A percentile compares a stretch with the other conserved stretches of the same genome.
These are phyloP conservation scores for Hamigera avellanea DNA, from an alignment of 495 filamentous ascomycete species.

Conservation along the genomic window DNA sequence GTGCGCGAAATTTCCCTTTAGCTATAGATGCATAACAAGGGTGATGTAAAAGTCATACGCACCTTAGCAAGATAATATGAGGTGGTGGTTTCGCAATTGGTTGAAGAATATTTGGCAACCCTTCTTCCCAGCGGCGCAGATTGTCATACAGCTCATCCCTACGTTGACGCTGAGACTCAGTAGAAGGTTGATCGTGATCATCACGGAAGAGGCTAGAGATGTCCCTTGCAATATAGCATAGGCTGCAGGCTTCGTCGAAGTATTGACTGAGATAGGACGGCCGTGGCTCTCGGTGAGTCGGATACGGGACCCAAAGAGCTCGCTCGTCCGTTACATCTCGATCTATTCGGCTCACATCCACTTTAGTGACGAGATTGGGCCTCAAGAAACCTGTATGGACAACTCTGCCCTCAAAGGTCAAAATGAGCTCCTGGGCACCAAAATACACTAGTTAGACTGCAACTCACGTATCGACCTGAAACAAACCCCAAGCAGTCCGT, in stretches of 20 bases:
- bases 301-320: conserved; percentile 26
- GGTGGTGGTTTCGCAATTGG: conserved; percentile 17
- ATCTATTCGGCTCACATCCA: conserved; percentile 20
- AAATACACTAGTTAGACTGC: background rate
- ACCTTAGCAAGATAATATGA: conserved; percentile 29
- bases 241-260: conserved; percentile 27
- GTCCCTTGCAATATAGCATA: conserved; percentile 30
- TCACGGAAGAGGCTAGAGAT: conserved; percentile 29
- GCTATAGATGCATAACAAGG: background rate
- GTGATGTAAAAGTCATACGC: background rate
- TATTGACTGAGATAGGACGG: conserved; percentile 23
- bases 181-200: background rate
- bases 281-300: conserved; percentile 20
- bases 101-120: conserved; percentile 21
- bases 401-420: conserved; percentile 15
- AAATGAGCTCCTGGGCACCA: background rate
- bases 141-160: conserved; percentile 22
- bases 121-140: conserved; percentile 22
- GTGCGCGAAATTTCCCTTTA: background rate
- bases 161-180: conserved; percentile 10
- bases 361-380: conserved; percentile 23
- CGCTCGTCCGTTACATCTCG: conserved; percentile 8
- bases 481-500: conserved; percentile 32
- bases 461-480: conserved; percentile 34
- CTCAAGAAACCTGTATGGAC: conserved; percentile 31